Conservation (phyloP, 192 early-diverging fungal genomes). For the Funneliformis geosporum region DNA sequence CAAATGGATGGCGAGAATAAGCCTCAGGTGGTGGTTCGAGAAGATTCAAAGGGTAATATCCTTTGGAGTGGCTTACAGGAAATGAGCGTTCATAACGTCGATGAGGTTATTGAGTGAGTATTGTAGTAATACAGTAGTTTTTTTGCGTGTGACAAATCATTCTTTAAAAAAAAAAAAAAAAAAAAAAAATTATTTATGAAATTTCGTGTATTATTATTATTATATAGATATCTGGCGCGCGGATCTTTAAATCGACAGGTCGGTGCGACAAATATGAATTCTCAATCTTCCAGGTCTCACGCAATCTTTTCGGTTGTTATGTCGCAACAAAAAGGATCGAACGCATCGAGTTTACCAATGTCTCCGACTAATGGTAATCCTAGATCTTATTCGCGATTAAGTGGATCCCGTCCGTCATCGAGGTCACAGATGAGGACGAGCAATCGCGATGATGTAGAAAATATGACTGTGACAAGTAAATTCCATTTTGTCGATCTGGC, state of each 20-base stretch:
- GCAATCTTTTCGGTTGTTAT: conserved; percentile 95
- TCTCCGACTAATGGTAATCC: conserved; percentile 24
- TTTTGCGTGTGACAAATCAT: background rate
- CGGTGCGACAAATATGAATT: conserved; percentile 98
- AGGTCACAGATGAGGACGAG: conserved; percentile 11
- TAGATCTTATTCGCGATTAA: conserved; percentile 12
- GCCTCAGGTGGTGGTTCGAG: conserved; percentile 71
- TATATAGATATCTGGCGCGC: conserved; percentile 53
- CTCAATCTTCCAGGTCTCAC: conserved; percentile 90
- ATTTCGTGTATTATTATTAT: no score
- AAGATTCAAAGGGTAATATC: conserved; percentile 88
- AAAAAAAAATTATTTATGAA: no score
- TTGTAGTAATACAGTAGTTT: background rate
- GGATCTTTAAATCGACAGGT: conserved; percentile 84
- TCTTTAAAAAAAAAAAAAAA: conserved; percentile 32
- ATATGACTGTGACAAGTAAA: conserved; percentile 75
- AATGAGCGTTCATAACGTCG: conserved; percentile 65
- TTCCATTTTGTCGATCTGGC: conserved; percentile 99
- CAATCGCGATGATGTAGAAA: conserved; percentile 50
- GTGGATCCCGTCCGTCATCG: conserved; percentile 18
- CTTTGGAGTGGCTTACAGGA: conserved; percentile 84
- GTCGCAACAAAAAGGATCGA: conserved; percentile 63
- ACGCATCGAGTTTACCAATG: conserved; percentile 38
- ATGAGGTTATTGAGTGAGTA: conserved; percentile 69
- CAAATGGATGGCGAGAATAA: conserved; percentile 49